Evolutionary conservation across 306 rosid genomes (phyloP).

Genomic region (Vigna unguiculata): DNA sequence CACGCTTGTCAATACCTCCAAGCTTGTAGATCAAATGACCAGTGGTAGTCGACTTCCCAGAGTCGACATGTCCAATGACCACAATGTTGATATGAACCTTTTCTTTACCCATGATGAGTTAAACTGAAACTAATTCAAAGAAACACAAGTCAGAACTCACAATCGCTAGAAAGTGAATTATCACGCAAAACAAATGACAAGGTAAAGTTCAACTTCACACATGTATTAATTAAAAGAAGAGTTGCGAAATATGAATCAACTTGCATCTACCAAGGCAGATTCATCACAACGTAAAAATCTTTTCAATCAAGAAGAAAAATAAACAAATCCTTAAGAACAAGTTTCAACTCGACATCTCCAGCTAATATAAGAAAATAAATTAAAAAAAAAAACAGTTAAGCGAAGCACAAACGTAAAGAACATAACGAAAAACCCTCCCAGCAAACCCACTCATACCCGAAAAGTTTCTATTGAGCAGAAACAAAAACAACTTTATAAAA

Average conservation of each 20-base stretch:
- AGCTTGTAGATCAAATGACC: constrained; percentile 67
- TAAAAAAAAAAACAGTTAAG: too few species aligned
- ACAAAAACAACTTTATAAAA: too few species aligned
- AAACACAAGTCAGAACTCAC: not conserved
- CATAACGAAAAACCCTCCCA: too few species aligned
- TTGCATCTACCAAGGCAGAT: not conserved
- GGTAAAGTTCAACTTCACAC: not conserved
- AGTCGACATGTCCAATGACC: constrained; percentile 64
- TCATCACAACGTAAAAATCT: not conserved
- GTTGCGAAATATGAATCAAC: not conserved
- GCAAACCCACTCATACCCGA: too few species aligned
- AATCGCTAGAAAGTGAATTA: not conserved
- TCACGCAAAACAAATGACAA: not conserved
- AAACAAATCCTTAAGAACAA: not conserved
- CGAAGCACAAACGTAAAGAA: too few species aligned
- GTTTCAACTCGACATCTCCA: too few species aligned
- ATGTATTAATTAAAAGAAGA: not conserved
- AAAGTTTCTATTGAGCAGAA: too few species aligned
- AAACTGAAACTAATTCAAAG: not conserved
- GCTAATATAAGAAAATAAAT: too few species aligned
- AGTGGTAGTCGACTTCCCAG: constrained; percentile 55
- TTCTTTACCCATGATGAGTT: constrained; percentile 51
- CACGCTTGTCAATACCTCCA: constrained; percentile 67
- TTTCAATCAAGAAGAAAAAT: not conserved
- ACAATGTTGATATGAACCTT: constrained; percentile 56